phyloP scores from a whole-genome alignment of 805 yeast species.

The Myxozyma monticola region DNA sequence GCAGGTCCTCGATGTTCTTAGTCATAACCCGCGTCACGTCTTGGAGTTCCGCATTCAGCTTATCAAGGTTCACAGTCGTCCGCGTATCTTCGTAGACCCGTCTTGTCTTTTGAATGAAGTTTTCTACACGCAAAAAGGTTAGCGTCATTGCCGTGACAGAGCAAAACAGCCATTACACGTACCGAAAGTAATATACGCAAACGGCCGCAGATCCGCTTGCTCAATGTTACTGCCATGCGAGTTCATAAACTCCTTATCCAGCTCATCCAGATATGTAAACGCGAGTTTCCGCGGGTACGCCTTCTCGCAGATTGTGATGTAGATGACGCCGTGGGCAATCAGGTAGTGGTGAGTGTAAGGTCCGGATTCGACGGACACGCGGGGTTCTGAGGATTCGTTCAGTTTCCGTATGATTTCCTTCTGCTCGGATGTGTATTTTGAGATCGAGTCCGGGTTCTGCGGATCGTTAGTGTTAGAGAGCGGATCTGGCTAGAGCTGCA shows the following conservation, averaged over 20 bases:
- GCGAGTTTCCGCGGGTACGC: constrained; percentile 87
- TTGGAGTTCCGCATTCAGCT: constrained; percentile 78
- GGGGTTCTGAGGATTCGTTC: constrained; percentile 74
- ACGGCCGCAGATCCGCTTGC: constrained; percentile 73
- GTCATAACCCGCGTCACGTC: constrained; percentile 96
- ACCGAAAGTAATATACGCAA: constrained; percentile 82
- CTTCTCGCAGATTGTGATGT: constrained; percentile 73
- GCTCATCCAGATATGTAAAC: constrained; percentile 79
- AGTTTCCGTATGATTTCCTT: constrained; percentile 74
- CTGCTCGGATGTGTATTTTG: constrained; percentile 80
- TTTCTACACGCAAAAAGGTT: constrained; percentile 30
- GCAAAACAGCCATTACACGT: background rate
- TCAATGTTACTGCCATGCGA: constrained; percentile 72
- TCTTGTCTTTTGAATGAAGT: constrained; percentile 72
- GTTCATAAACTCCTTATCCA: constrained; percentile 76
- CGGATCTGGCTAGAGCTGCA: background rate
- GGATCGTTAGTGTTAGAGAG: constrained; percentile 33
- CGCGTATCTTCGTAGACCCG: constrained; percentile 88
- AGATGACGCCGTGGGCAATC: constrained; percentile 62
- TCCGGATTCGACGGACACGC: constrained; percentile 82
- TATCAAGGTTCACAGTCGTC: constrained; percentile 84
- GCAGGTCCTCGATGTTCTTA: constrained; percentile 90
- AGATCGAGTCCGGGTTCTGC: constrained; percentile 51
- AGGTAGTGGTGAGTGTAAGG: constrained; percentile 72
- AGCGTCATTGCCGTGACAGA: background rate